Evolutionary conservation across 192 early-diverging fungal genomes (phyloP), one percentile per base, ranked within the genome.

Genomic region (Geosiphon pyriformis): DNA sequence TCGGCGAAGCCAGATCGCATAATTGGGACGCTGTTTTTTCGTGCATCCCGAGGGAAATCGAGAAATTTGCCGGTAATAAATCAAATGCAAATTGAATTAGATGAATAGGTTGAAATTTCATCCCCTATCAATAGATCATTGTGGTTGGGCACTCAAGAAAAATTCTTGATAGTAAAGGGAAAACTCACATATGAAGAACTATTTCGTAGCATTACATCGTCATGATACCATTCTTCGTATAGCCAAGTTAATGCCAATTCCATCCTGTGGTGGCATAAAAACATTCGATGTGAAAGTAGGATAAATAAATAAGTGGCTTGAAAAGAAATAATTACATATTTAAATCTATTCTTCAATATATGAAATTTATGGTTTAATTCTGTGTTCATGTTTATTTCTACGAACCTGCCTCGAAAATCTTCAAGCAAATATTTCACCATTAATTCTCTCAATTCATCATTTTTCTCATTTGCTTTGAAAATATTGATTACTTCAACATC

Each of bases 221-320:
- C 76, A 51, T 74, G 74, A 55, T 67, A 81, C 72, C 78, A 88
- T 51, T 91, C 85, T 60, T 92, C 88, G 53, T 92, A 76, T 22
- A 92, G 74, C 90, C 90, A 92, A 8, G 78, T 78, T 29, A 92
- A 56, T 0, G 89, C 90, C 0, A 90, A 68, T 35, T 92, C 90
- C 33, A 70, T 71, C 62, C 83, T 86, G 26, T 29, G 30, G 1
- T 50, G 56, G 18, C 62, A 23, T 27, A 20, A 66, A n/a, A n/a
- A n/a, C n/a, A n/a, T n/a, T n/a, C n/a, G n/a, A n/a, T n/a, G n/a
- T n/a, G n/a, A n/a, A n/a, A n/a, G n/a, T n/a, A n/a, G n/a, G n/a
- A n/a, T n/a, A n/a, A n/a, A n/a, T n/a, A n/a, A n/a, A n/a, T n/a
- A n/a, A n/a, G n/a, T n/a, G n/a, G n/a, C n/a, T n/a, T n/a, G n/a